These are phyloP conservation scores for Exophiala bonariae DNA, from an alignment of 2,329 filamentous ascomycete genomes.

Conservation along the genomic window DNA sequence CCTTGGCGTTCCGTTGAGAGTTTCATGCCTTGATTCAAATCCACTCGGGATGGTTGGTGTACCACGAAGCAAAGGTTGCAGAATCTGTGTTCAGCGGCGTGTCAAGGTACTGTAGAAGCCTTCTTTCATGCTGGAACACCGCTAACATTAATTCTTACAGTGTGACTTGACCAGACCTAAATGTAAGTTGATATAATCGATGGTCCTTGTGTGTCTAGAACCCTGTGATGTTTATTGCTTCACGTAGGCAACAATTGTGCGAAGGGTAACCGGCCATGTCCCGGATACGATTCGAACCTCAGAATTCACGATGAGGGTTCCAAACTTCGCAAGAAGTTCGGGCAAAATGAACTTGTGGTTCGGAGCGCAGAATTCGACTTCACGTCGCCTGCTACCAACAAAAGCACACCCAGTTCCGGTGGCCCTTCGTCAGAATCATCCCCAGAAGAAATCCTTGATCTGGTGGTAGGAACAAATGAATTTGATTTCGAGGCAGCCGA, in stretches of 20 bases:
- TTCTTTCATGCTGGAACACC: neutral
- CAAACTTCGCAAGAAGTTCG: constrained; percentile 34
- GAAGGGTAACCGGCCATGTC: constrained; percentile 34
- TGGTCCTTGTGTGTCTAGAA: neutral
- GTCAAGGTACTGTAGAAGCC: constrained; percentile 30
- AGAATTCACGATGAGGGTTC: constrained; percentile 41
- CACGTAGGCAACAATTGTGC: constrained; percentile 30
- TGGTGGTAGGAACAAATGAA: constrained; percentile 4
- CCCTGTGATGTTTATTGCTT: neutral
- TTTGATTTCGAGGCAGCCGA: constrained; percentile 5
- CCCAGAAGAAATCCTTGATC: constrained; percentile 27
- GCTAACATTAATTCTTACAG: constrained; percentile 18
- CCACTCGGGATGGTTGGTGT: constrained; percentile 40
- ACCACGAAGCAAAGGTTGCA: constrained; percentile 43
- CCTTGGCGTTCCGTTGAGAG: too few relatives aligned
- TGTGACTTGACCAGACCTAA: constrained; percentile 33
- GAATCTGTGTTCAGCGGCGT: constrained; percentile 40
- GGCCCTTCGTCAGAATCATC: constrained; percentile 32
- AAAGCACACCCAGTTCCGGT: constrained; percentile 27
- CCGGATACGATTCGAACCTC: constrained; percentile 32
- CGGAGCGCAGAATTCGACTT: constrained; percentile 22
- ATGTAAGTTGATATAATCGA: constrained; percentile 8
- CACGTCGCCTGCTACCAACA: constrained; percentile 30
- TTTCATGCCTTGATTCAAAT: constrained; percentile 6
- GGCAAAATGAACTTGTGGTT: constrained; percentile 9